Conservation (phyloP, 352 stramenopile genomes). For the Pythium monospermum region DNA sequence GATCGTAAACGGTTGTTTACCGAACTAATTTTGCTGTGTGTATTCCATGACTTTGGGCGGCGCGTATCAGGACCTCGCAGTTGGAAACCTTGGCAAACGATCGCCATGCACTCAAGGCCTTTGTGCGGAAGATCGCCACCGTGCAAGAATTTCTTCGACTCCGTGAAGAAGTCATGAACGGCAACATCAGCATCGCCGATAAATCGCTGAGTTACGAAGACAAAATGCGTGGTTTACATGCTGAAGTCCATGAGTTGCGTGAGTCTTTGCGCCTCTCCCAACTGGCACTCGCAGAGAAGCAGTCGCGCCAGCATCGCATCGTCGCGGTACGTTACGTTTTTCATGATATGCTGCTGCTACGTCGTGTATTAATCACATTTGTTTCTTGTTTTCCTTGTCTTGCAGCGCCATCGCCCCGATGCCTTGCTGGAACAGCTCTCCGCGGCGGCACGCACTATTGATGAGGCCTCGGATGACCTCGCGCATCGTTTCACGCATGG, state of each 20-base stretch:
- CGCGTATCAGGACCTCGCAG: constrained; percentile 48
- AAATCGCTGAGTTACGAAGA: constrained; percentile 58
- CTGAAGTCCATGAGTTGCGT: constrained; percentile 43
- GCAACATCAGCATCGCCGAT: constrained; percentile 73
- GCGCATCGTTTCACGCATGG: constrained; percentile 69
- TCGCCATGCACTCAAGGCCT: constrained; percentile 50
- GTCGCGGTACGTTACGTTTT: constrained; percentile 38
- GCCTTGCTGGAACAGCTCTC: constrained; percentile 67
- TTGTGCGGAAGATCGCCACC: constrained; percentile 51
- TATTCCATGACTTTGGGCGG: too few species aligned
- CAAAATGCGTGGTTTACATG: constrained; percentile 44
- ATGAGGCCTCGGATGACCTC: constrained; percentile 67
- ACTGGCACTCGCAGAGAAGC: constrained; percentile 57
- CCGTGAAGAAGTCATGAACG: constrained; percentile 67
- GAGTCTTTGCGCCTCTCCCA: constrained; percentile 45
- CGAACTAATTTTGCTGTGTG: not conserved
- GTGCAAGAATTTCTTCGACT: constrained; percentile 70
- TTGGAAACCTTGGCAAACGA: constrained; percentile 63
- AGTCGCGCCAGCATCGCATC: constrained; percentile 62
- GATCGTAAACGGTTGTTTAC: not conserved
- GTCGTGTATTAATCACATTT: not conserved
- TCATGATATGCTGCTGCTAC: not conserved
- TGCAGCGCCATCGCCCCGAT: constrained; percentile 62
- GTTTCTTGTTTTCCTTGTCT: not conserved
- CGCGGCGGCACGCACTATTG: constrained; percentile 46